A percentile compares a stretch with the other conserved stretches of the same genome.
Conservation (phyloP, 1,284 basidiomycete genomes). For the Leccinum colubrinum region DNA sequence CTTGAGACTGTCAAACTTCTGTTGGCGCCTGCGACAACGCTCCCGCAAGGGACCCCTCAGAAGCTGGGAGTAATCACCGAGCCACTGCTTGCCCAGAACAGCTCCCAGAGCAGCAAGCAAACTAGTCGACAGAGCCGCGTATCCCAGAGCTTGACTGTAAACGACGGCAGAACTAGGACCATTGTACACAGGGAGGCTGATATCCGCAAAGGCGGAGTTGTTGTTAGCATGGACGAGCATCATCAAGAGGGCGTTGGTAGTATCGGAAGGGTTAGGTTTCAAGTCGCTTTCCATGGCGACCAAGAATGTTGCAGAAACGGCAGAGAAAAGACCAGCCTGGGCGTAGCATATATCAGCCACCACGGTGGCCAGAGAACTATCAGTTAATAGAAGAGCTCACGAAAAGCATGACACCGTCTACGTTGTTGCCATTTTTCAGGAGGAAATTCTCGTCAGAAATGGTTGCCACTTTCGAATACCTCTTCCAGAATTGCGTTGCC, state of each 20-base stretch:
- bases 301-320: slow-evolving; percentile 16
- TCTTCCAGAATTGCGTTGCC: slow-evolving; percentile 8
- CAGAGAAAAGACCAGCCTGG: slow-evolving; percentile 20
- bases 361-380: neutral
- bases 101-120: slow-evolving; percentile 19
- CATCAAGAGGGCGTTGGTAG: slow-evolving; percentile 17
- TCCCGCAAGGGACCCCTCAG: slow-evolving; percentile 4
- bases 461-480: slow-evolving; percentile 5
- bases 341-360: neutral
- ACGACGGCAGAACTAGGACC: slow-evolving; percentile 10
- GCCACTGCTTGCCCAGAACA: slow-evolving; percentile 17
- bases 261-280: slow-evolving; percentile 10
- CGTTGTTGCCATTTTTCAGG: slow-evolving; percentile 7
- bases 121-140: slow-evolving; percentile 13
- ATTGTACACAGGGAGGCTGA: slow-evolving; percentile 7
- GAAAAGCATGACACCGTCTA: slow-evolving; percentile 17
- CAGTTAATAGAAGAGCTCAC: slow-evolving; percentile 2
- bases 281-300: slow-evolving; percentile 6
- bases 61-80: slow-evolving; percentile 7
- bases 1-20: slow-evolving; percentile 16
- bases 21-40: slow-evolving; percentile 15
- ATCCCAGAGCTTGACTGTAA: slow-evolving; percentile 14
- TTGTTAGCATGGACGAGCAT: slow-evolving; percentile 14
- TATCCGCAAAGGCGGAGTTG: slow-evolving; percentile 7
- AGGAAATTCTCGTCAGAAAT: slow-evolving; percentile 12